phyloP scores from a whole-genome alignment of 2,329 filamentous ascomycete genomes.

The Fragosphaeria purpurea region DNA sequence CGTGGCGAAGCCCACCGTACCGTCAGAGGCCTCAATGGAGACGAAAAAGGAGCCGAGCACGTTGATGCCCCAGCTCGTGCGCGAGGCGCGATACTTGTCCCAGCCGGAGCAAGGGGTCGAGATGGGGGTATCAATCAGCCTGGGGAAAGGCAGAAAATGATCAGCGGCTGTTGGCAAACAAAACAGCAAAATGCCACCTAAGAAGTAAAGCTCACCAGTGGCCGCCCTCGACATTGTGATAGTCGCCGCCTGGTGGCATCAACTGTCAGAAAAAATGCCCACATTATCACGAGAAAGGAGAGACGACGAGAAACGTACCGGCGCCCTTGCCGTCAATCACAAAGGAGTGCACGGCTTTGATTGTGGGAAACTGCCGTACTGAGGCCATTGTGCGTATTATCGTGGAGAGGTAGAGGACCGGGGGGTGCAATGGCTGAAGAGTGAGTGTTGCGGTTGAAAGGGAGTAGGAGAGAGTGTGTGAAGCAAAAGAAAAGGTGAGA shows the following conservation, averaged over 20 bases:
- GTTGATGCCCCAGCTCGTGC: constrained; percentile 93
- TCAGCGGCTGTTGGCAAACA: no score
- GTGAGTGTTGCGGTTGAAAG: no score
- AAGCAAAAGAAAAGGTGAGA: no score
- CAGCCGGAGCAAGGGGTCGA: constrained; percentile 87
- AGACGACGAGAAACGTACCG: constrained; percentile 27
- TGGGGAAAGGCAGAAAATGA: constrained; percentile 28
- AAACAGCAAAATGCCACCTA: no score
- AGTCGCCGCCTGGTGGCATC: constrained; percentile 58
- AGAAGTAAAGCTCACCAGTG: constrained; percentile 52
- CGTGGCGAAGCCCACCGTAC: constrained; percentile 88
- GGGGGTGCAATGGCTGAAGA: no score
- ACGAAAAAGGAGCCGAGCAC: constrained; percentile 86
- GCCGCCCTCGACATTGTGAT: constrained; percentile 78
- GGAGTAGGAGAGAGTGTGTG: no score
- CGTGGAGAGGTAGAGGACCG: no score
- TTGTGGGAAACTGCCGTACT: constrained; percentile 56
- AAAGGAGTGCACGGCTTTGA: constrained; percentile 65
- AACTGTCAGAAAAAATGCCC: constrained; percentile 1
- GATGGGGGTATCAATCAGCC: constrained; percentile 86
- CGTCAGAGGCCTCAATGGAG: constrained; percentile 80
- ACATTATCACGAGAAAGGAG: constrained; percentile 17
- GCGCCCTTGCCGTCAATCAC: constrained; percentile 54
- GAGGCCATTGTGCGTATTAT: constrained; percentile 29
- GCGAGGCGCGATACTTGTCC: constrained; percentile 76